Conservation (phyloP, 495 filamentous ascomycete genomes). For the Copromyces sp. region DNA sequence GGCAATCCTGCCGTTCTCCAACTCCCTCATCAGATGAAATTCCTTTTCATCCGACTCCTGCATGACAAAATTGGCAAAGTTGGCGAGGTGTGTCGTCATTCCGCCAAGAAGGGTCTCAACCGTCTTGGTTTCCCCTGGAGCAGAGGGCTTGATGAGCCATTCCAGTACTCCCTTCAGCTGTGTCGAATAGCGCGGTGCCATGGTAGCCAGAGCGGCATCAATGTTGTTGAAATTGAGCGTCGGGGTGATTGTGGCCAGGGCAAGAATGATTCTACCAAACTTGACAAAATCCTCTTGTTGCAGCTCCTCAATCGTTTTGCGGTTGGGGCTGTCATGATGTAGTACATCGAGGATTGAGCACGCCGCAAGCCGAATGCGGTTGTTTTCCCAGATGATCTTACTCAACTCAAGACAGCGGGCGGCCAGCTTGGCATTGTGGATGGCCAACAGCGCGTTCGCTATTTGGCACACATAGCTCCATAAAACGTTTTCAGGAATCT, state of each 20-base stretch:
- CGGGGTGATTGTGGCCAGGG: conserved; percentile 58
- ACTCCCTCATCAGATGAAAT: conserved; percentile 58
- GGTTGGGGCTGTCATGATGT: conserved; percentile 53
- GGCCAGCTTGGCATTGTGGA: conserved; percentile 72
- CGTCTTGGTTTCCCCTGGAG: conserved; percentile 44
- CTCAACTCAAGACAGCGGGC: conserved; percentile 72
- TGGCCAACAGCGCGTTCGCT: conserved; percentile 74
- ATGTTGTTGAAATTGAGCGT: conserved; percentile 41
- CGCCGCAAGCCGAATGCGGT: conserved; percentile 78
- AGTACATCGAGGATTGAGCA: conserved; percentile 84
- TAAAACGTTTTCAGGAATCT: conserved; percentile 65
- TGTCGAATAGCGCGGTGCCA: conserved; percentile 59
- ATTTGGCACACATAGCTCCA: conserved; percentile 94
- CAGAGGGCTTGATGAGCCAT: conserved; percentile 59
- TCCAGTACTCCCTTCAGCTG: conserved; percentile 64
- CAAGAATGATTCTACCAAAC: conserved; percentile 74
- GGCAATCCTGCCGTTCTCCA: conserved; percentile 83
- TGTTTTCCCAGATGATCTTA: conserved; percentile 76
- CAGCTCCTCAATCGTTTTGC: conserved; percentile 52
- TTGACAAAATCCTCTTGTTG: conserved; percentile 83
- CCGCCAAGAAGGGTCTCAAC: conserved; percentile 69
- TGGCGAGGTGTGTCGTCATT: conserved; percentile 62
- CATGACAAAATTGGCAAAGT: conserved; percentile 61
- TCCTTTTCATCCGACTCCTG: conserved; percentile 57
- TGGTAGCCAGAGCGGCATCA: conserved; percentile 56